Evolutionary conservation across 805 yeast genomes (phyloP), one percentile per base, ranked within the genome.

Genomic region (Debaryomyces prosopidis): DNA sequence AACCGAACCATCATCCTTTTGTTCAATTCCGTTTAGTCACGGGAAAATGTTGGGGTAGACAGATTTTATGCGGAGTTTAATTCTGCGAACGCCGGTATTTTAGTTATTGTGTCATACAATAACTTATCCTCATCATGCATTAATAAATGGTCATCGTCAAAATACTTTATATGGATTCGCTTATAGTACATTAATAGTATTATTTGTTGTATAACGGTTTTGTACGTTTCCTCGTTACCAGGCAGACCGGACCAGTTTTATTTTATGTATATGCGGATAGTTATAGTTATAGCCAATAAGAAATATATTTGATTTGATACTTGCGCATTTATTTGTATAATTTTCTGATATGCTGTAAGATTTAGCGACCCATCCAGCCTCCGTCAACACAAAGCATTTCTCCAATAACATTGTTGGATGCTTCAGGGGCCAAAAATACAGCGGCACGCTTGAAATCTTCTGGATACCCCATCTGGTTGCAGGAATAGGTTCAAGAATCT

Each of bases 391-490:
- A 32, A 26, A 48, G 15, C 34, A 44, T 40, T 27, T 42, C 52
- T 2, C 52, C 52, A 19, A 35, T 48, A 19, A 46, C 43, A 38
- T 48, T 46, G 27, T 36, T 36, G 23, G 47, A 37, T 23, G 44
- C 46, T 17, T 38, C 44, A 26, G 43, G 32, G 44, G 49, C 45
- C 40, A 48, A 43, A 40, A 71, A 74, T 27, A 73, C 67, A 15
- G 49, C 53, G 3, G 72, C 67, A 1, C 76, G 81, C 54, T 66
- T 73, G 53, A 76, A 74, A 51, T 77, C 82, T 6, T 67, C 75
- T 1, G 76, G 71, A 2, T 47, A 43, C 82, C 81, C 77, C 77
- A 76, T 56, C 80, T 61, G 2, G 69, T 73, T 4, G 63, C 60
- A 15, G 81, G 81, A 41, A 74, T 72, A 45, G 78, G 66, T 38